Percentiles rank a stretch among this genome's conserved stretches.
phyloP scores from a whole-genome alignment of 371 early-diverging fungal genomes.

The Mortierella sp. region DNA sequence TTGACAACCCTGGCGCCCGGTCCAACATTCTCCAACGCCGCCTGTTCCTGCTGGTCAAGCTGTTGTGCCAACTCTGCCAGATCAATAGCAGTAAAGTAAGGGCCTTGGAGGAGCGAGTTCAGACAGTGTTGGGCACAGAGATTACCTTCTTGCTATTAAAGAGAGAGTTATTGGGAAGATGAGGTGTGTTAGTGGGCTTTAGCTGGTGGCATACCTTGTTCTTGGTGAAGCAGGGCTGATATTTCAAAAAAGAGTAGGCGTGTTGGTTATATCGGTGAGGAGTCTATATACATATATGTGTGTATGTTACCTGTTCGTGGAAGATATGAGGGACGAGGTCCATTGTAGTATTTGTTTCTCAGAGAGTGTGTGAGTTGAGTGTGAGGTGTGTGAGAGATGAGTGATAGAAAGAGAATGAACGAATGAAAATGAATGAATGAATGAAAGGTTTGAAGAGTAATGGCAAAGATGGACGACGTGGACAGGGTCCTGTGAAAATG shows the following conservation, averaged over 20 bases:
- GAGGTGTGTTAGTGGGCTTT: background rate
- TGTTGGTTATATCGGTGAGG: background rate
- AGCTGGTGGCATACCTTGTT: background rate
- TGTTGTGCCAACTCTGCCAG: conserved; percentile 75
- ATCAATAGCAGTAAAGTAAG: conserved; percentile 83
- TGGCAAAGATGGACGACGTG: background rate
- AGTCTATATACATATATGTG: background rate
- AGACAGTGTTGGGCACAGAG: conserved; percentile 85
- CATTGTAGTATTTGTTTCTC: conserved; percentile 46
- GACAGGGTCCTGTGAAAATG: background rate
- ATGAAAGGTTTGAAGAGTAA: background rate
- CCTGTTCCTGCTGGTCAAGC: conserved; percentile 68
- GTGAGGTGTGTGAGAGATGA: background rate
- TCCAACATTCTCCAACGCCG: conserved; percentile 58
- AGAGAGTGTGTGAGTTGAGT: background rate
- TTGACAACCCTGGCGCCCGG: conserved; percentile 29
- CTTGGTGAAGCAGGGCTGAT: background rate
- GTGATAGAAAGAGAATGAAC: background rate
- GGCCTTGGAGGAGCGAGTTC: conserved; percentile 70
- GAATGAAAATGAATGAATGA: background rate
- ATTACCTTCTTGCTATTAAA: conserved; percentile 76
- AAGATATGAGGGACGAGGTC: conserved; percentile 72
- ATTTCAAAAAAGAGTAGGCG: background rate
- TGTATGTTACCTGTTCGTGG: conserved; percentile 70
- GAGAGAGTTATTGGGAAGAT: background rate